These are phyloP conservation scores for Mycena haematopus DNA, from an alignment of 768 basidiomycete species.

Conservation along the genomic window DNA sequence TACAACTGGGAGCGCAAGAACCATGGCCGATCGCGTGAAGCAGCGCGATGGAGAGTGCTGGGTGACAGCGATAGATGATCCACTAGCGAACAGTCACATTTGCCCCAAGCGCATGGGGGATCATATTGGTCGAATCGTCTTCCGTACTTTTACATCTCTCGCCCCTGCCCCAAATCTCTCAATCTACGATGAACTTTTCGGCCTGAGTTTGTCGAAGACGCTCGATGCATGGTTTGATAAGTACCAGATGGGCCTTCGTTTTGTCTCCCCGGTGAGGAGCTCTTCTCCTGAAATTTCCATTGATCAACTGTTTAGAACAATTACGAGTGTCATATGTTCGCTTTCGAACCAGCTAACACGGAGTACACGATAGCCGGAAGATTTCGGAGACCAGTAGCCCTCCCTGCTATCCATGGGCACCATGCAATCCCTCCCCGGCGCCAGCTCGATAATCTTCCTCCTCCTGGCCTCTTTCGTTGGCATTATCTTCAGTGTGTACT, in stretches of 20 bases:
- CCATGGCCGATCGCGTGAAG: constrained; percentile 11
- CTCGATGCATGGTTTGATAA: constrained; percentile 3
- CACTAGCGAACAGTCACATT: constrained; percentile 9
- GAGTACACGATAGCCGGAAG: not conserved
- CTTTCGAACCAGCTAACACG: not conserved
- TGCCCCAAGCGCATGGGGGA: constrained; percentile 13
- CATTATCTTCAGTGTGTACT: constrained; percentile 12
- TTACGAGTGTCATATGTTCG: constrained; percentile 3
- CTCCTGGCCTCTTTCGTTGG: constrained; percentile 15
- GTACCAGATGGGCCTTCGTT: not conserved
- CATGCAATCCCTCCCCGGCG: not conserved
- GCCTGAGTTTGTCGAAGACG: not conserved
- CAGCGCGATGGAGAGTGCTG: constrained; percentile 5
- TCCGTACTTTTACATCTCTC: not conserved
- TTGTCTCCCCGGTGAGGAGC: not conserved
- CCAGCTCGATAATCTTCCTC: not conserved
- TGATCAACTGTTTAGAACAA: constrained; percentile 2
- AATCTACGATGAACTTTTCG: constrained; percentile 11
- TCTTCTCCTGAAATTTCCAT: not conserved
- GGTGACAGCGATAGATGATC: not conserved
- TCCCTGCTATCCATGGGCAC: not conserved
- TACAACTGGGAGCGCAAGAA: not conserved
- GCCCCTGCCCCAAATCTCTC: constrained; percentile 1
- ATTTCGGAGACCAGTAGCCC: no score
- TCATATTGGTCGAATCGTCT: not conserved